phyloP scores from a whole-genome alignment of 192 early-diverging fungal species.

The Umbelopsis vinacea region DNA sequence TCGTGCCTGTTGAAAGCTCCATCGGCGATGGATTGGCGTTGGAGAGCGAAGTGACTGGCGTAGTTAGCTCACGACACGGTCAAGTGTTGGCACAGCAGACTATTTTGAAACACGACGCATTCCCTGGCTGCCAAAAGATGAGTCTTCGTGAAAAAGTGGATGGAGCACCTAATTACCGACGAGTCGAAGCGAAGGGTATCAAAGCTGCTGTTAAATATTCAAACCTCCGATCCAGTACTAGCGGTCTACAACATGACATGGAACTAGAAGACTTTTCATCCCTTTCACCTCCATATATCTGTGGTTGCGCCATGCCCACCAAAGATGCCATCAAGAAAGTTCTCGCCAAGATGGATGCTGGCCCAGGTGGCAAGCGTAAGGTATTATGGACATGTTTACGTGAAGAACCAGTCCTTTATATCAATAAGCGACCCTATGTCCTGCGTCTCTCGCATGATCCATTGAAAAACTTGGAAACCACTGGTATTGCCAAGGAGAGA shows the following conservation, averaged over 20 bases:
- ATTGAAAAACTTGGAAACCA: constrained; percentile 66
- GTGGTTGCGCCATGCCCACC: constrained; percentile 67
- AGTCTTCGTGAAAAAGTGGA: constrained; percentile 62
- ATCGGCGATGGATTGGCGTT: constrained; percentile 65
- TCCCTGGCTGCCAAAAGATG: constrained; percentile 68
- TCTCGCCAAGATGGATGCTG: constrained; percentile 50
- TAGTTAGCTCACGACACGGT: constrained; percentile 54
- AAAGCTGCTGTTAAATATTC: constrained; percentile 27
- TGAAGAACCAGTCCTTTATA: constrained; percentile 70
- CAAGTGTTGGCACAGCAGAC: constrained; percentile 60
- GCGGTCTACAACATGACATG: constrained; percentile 32
- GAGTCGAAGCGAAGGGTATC: constrained; percentile 43
- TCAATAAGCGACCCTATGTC: constrained; percentile 63
- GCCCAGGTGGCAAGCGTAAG: constrained; percentile 45
- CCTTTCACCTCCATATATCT: constrained; percentile 45
- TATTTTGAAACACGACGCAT: constrained; percentile 67
- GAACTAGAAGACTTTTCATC: constrained; percentile 25
- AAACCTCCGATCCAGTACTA: background rate
- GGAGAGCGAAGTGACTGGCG: constrained; percentile 57
- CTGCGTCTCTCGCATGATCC: constrained; percentile 63
- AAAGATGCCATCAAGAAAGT: constrained; percentile 59
- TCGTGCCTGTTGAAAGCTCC: constrained; percentile 50
- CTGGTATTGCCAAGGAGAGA: constrained; percentile 64
- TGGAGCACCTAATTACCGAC: constrained; percentile 63
- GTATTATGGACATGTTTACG: constrained; percentile 66